Base-by-base conservation (phyloP, 129 eudicot species). In the Pseudognaphalium luteoalbum region DNA sequence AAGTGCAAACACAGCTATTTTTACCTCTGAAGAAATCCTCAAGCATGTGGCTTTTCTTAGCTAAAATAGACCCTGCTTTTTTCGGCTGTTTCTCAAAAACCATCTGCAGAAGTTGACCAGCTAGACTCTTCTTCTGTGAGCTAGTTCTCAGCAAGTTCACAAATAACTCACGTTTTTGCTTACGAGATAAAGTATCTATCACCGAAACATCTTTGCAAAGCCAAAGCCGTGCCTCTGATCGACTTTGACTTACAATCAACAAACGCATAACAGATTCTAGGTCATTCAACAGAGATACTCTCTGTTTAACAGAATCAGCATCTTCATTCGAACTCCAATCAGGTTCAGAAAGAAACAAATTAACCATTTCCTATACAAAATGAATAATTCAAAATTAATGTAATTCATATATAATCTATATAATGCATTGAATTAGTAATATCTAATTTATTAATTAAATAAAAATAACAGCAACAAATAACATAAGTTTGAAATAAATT, bases 181-280 rank as follows among this genome's bases (percentile, higher is more conserved):
- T 76, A 29, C 78, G 78, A 57, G 84, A 82, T 39, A 95, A 76
- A 17, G 89, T 83, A 21, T 41, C 77, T 29, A 95, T 83, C 80
- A 85, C 70, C 15, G 97, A 84, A 66, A 91, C 75, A 70, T 88
- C 80, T 68, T 88, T 92, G 78, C 96, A 91, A 70, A 95, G 96
- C 99, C 99, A 95, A 72, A 95, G 84, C 12, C 99, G 92, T 63
- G 91, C 89, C 83, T 95, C 99, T 7, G 97, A 87, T 76, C 97
- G 91, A 70, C 92, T 88, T 67, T 80, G 89, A 35, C 86, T 76
- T 42, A 92, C 76, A 67, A 91, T 72, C 68, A 94, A 33, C 30
- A 80, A 61, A 83, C 83, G 83, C 67, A 95, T 25, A 42, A 75
- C 51, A 16, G 83, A 75, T 73, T 95, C 97, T 72, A 95, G 71